These are phyloP conservation scores for Clitocybe nebularis DNA, from an alignment of 1,284 basidiomycete genomes.

Conservation along the genomic window DNA sequence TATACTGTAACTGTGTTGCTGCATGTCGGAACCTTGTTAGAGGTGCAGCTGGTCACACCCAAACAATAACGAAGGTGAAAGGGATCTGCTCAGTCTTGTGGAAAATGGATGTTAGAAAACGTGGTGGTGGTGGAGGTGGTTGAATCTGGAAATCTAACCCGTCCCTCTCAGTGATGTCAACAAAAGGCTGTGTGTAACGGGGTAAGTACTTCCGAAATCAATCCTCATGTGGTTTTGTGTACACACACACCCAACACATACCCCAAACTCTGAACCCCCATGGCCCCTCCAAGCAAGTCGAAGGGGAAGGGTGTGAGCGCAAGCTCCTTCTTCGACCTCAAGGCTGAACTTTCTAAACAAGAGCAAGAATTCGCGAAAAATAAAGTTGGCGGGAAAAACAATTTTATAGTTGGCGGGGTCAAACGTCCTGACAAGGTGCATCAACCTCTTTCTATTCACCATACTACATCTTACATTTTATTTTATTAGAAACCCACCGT, in stretches of 20 bases:
- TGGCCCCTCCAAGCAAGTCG: slow-evolving; percentile 48
- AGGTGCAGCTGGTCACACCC: too few relatives aligned
- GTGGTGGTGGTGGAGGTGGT: too few relatives aligned
- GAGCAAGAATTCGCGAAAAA: slow-evolving; percentile 58
- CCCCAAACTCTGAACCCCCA: neutral
- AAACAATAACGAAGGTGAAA: too few relatives aligned
- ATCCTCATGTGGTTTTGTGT: too few relatives aligned
- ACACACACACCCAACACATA: neutral
- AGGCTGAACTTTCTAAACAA: slow-evolving; percentile 66
- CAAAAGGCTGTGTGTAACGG: too few relatives aligned
- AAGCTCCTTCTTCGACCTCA: slow-evolving; percentile 73
- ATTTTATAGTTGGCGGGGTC: slow-evolving; percentile 49
- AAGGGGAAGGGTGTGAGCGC: slow-evolving; percentile 68
- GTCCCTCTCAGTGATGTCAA: too few relatives aligned
- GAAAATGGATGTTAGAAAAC: too few relatives aligned
- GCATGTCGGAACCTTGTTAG: too few relatives aligned
- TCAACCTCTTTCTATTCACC: slow-evolving; percentile 3
- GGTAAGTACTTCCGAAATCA: too few relatives aligned
- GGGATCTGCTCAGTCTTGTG: too few relatives aligned
- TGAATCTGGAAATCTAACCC: too few relatives aligned
- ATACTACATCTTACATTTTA: slow-evolving; percentile 1
- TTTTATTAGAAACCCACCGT: slow-evolving; percentile 60
- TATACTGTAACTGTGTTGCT: too few relatives aligned
- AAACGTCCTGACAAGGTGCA: slow-evolving; percentile 63
- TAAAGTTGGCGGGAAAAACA: slow-evolving; percentile 53